Conservation (phyloP, 345 rosid species). For the Boechera stricta region DNA sequence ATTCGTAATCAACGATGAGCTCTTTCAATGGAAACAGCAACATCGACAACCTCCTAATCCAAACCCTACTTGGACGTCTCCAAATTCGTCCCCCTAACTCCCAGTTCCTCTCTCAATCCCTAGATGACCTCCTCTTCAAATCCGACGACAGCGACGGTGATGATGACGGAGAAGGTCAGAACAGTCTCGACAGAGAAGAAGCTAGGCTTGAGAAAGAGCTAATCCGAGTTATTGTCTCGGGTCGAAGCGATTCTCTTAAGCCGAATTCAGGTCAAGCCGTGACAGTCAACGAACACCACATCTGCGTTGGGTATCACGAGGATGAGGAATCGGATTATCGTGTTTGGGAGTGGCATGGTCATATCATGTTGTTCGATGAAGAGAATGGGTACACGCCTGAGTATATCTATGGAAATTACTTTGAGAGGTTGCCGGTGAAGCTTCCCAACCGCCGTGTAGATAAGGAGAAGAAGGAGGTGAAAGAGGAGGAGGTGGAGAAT, state of each 20-base stretch:
- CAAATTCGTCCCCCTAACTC: conserved; percentile 68
- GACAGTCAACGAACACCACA: conserved; percentile 83
- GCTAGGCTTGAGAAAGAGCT: conserved; percentile 85
- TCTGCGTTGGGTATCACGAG: conserved; percentile 86
- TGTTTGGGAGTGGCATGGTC: conserved; percentile 99
- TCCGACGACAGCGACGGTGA: conserved; percentile 62
- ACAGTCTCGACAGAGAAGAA: conserved; percentile 78
- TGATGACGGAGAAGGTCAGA: conserved; percentile 47
- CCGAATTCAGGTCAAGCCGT: conserved; percentile 97
- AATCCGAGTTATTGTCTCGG: conserved; percentile 70
- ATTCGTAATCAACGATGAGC: conserved; percentile 50
- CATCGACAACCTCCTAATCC: conserved; percentile 78
- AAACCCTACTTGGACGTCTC: conserved; percentile 84
- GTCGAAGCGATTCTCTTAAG: conserved; percentile 71
- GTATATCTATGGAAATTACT: conserved; percentile 96
- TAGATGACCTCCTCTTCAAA: conserved; percentile 80
- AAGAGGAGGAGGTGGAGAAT: conserved; percentile 57
- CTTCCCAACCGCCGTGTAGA: conserved; percentile 24
- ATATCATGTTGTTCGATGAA: conserved; percentile 90
- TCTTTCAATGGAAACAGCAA: conserved; percentile 61
- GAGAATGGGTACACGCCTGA: conserved; percentile 85
- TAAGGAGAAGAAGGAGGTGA: conserved; percentile 50
- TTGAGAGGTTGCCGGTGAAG: conserved; percentile 78
- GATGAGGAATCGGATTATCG: conserved; percentile 87
- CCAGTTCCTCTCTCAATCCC: conserved; percentile 70